phyloP scores from a whole-genome alignment of 1,284 basidiomycete species.

The Trametes sp. region DNA sequence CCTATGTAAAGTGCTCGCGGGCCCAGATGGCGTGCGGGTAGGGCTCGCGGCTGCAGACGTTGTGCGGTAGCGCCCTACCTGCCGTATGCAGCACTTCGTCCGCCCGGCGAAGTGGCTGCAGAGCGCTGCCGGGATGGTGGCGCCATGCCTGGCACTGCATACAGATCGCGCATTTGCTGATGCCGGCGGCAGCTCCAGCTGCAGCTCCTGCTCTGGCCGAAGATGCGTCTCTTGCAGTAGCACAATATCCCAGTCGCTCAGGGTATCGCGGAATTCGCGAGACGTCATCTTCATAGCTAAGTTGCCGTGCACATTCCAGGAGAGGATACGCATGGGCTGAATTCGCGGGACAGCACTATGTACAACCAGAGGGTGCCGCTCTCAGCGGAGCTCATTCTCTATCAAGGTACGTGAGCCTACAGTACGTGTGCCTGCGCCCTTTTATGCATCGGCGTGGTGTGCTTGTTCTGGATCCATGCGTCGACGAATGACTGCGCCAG shows the following conservation, averaged over 20 bases:
- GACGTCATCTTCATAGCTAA: neutral
- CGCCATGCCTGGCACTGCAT: no score
- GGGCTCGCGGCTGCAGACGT: no score
- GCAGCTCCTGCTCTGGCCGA: neutral
- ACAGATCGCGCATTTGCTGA: neutral
- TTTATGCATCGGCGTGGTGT: neutral
- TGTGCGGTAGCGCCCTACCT: no score
- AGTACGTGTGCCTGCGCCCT: neutral
- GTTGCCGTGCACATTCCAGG: neutral
- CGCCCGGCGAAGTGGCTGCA: no score
- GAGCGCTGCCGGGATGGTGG: no score
- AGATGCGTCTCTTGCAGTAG: neutral
- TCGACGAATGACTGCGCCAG: neutral
- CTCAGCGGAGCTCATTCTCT: neutral
- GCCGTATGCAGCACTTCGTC: no score
- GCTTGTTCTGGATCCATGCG: neutral
- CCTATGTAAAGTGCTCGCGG: no score
- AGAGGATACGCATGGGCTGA: neutral
- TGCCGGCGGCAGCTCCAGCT: neutral
- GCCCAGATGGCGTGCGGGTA: no score
- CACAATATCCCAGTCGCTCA: neutral
- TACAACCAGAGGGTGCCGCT: neutral
- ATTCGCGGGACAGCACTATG: no score
- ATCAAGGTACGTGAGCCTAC: neutral
- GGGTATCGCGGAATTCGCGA: neutral